Base-by-base conservation (phyloP, 2,329 filamentous ascomycete genomes). In the Pyricularia pennisetigena region DNA sequence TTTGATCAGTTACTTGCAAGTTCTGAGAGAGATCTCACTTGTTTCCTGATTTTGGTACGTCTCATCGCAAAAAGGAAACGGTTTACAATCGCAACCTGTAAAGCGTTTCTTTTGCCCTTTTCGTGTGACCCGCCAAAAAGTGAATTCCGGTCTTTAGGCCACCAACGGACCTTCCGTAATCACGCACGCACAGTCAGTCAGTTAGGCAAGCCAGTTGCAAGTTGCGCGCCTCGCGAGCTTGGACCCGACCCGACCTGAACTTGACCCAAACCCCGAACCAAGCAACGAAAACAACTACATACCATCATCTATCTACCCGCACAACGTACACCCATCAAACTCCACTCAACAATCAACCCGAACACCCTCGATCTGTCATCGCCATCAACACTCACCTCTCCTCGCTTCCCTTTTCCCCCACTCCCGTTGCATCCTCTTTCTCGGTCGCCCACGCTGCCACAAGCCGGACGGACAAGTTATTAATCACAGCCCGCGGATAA, bases 81-180 rank as follows among this genome's bases (percentile, higher is more conserved):
- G 24, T 28, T 28, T 26, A 24, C 57, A 61, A 62, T 62, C 24
- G 41, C 24, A 62, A 28, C 24, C 59, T 28, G 59, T 4, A 16
- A 4, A 16, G 24, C 59, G 24, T 28, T 62, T 28, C 59, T 26
- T 62, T 28, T 62, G 23, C 54, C 54, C 57, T 61, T 26, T 61
- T 28, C 59, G 26, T 62, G 29, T 62, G 59, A 62, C 59, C 29
- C 59, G 59, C 59, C 59, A 29, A 28, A 28, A 62, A 29, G 24
- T 16, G 24, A 9, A 28, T 4, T 62, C 12, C 10, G 59, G 24
- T 29, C 24, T 49, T 62, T 28, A 62, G 59, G 59, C 59, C 59
- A 62, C 41, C 59, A 62, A 62, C 59, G 59, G 59, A 62, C 59
- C 59, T 62, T 62, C 59, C 59, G 59, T 62, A 62, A 62, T 62